phyloP scores from a whole-genome alignment of 1,284 basidiomycete species.

The Sphaerobolus stellatus region DNA sequence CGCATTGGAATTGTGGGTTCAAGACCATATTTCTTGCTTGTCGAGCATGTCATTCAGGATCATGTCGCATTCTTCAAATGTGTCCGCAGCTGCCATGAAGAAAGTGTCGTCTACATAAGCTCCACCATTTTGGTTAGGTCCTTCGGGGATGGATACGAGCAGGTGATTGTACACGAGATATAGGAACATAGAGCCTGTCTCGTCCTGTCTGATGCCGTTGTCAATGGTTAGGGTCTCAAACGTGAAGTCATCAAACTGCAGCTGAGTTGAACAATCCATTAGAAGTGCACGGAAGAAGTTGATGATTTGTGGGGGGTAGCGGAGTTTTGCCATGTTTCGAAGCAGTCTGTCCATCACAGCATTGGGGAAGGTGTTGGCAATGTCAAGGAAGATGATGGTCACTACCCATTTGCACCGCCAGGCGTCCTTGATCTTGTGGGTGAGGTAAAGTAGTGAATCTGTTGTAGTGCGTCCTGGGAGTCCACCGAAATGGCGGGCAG shows the following conservation, averaged over 20 bases:
- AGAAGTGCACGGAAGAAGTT: neutral
- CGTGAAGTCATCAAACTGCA: slow-evolving; percentile 6
- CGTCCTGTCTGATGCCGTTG: slow-evolving; percentile 8
- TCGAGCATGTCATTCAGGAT: too few species aligned
- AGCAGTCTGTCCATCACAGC: neutral
- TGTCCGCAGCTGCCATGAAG: too few species aligned
- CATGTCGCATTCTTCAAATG: too few species aligned
- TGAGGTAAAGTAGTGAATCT: slow-evolving; percentile 11
- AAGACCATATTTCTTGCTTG: too few species aligned
- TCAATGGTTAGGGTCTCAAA: neutral
- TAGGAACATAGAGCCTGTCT: slow-evolving; percentile 8
- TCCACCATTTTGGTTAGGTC: too few species aligned
- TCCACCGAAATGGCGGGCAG: slow-evolving; percentile 10
- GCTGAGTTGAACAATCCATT: neutral
- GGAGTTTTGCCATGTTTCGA: slow-evolving; percentile 1
- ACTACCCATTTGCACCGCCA: slow-evolving; percentile 3
- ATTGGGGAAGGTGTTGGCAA: slow-evolving; percentile 9
- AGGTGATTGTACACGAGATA: slow-evolving; percentile 9
- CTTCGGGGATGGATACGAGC: too few species aligned
- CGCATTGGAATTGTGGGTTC: too few species aligned
- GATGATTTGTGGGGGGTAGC: neutral
- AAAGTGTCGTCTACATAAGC: too few species aligned
- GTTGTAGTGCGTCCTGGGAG: slow-evolving; percentile 11
- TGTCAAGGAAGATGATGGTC: slow-evolving; percentile 8
- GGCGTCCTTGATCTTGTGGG: neutral